Percentiles rank a stretch among this genome's conserved stretches.
phyloP scores from a whole-genome alignment of 768 basidiomycete species.

The Phlebiopsis flavidoalba region DNA sequence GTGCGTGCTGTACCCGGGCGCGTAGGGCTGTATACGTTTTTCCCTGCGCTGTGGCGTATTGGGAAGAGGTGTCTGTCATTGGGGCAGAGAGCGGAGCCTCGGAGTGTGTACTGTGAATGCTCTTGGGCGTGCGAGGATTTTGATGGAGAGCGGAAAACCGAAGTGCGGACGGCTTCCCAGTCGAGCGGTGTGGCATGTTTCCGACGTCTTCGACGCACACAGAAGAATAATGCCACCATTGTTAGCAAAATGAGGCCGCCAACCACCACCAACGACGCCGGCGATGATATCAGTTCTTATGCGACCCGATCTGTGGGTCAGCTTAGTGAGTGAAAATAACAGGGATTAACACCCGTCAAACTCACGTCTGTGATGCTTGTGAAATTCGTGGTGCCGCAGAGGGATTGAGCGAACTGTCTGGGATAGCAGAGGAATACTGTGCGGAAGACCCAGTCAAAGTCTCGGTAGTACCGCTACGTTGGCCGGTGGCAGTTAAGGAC shows the following conservation, averaged over 20 bases:
- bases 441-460: too few relatives aligned
- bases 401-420: too few relatives aligned
- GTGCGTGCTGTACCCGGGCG: background rate
- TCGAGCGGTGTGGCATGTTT: conserved; percentile 2
- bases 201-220: conserved; percentile 4
- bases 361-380: too few relatives aligned
- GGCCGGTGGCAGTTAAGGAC: too few relatives aligned
- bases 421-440: too few relatives aligned
- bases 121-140: background rate
- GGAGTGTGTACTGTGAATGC: background rate
- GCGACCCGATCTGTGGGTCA: background rate
- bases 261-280: conserved; percentile 6
- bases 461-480: too few relatives aligned
- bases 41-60: background rate
- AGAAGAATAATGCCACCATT: conserved; percentile 1
- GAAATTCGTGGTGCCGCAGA: too few relatives aligned
- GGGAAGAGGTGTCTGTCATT: background rate
- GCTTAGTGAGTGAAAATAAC: background rate
- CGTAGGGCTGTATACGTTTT: background rate
- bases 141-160: background rate
- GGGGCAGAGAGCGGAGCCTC: background rate
- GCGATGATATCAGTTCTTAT: conserved; percentile 5
- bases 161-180: conserved; percentile 4
- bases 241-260: conserved; percentile 2
- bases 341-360: background rate